Conservation (phyloP, 345 rosid genomes). For the Lepidium aucheri region DNA sequence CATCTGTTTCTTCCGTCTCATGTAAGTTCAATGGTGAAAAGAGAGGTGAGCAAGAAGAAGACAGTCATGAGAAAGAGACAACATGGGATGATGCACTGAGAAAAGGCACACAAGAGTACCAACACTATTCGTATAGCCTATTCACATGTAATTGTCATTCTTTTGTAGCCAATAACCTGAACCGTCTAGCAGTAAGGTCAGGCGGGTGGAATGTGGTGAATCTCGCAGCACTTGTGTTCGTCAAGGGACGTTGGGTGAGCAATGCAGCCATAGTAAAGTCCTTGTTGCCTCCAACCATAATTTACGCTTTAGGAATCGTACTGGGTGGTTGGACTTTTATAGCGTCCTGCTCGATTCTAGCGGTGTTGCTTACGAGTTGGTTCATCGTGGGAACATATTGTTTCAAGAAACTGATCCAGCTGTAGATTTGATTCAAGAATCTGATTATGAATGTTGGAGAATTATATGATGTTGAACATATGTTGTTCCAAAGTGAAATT, state of each 20-base stretch:
- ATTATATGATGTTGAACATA: background rate
- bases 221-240: slow-evolving; percentile 56
- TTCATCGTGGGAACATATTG: slow-evolving; percentile 73
- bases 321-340: slow-evolving; percentile 63
- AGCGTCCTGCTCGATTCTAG: slow-evolving; percentile 38
- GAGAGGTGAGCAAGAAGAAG: slow-evolving; percentile 17
- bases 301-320: slow-evolving; percentile 43
- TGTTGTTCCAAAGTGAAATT: background rate
- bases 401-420: slow-evolving; percentile 59
- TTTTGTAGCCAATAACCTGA: slow-evolving; percentile 83
- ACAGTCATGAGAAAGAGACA: slow-evolving; percentile 27
- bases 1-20: slow-evolving; percentile 28
- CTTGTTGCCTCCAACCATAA: slow-evolving; percentile 44
- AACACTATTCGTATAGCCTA: slow-evolving; percentile 69
- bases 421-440: slow-evolving; percentile 32
- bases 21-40: slow-evolving; percentile 30
- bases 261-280: slow-evolving; percentile 45
- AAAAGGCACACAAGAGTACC: slow-evolving; percentile 75
- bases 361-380: slow-evolving; percentile 64
- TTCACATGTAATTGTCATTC: slow-evolving; percentile 97
- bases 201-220: slow-evolving; percentile 93
- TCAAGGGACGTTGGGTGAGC: slow-evolving; percentile 79
- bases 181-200: slow-evolving; percentile 57
- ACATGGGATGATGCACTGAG: slow-evolving; percentile 71
- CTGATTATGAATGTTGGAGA: background rate